Evolutionary conservation across 305 asterid genomes (phyloP).

Genomic region (Solanum hybrid): DNA sequence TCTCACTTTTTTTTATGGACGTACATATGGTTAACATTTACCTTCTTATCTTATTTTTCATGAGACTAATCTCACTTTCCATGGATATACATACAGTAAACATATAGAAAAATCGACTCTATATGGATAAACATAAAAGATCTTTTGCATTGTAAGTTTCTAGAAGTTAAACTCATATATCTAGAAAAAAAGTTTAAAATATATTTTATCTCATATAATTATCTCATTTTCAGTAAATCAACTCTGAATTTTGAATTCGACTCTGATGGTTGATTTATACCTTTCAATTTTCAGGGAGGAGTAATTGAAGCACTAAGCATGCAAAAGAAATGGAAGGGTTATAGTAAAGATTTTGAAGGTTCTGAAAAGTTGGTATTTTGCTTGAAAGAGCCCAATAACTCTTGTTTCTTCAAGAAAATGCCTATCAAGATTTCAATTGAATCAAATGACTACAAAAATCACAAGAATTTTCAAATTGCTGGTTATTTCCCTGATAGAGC

Average conservation of each 20-base stretch:
- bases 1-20: background rate
- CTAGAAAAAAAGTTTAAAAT: too few relatives aligned
- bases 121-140: too few relatives aligned
- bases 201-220: too few relatives aligned
- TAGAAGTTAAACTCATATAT: background rate
- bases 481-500: constrained; percentile 49
- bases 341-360: constrained; percentile 32
- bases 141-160: background rate
- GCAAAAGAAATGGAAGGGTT: constrained; percentile 59
- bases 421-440: constrained; percentile 42
- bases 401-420: constrained; percentile 34
- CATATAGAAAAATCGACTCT: too few relatives aligned
- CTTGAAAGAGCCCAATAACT: constrained; percentile 42
- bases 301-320: constrained; percentile 63
- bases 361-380: constrained; percentile 50
- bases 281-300: constrained; percentile 35
- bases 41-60: background rate
- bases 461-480: constrained; percentile 34
- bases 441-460: constrained; percentile 23
- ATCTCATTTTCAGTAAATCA: background rate
- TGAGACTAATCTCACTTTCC: background rate
- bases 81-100: background rate
- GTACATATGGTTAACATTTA: background rate
- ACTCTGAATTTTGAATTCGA: background rate
- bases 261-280: background rate